A percentile compares a stretch with the other conserved stretches of the same genome.
These are phyloP conservation scores for Termitomyces sp. DNA, from an alignment of 768 basidiomycete genomes.

Conservation along the genomic window DNA sequence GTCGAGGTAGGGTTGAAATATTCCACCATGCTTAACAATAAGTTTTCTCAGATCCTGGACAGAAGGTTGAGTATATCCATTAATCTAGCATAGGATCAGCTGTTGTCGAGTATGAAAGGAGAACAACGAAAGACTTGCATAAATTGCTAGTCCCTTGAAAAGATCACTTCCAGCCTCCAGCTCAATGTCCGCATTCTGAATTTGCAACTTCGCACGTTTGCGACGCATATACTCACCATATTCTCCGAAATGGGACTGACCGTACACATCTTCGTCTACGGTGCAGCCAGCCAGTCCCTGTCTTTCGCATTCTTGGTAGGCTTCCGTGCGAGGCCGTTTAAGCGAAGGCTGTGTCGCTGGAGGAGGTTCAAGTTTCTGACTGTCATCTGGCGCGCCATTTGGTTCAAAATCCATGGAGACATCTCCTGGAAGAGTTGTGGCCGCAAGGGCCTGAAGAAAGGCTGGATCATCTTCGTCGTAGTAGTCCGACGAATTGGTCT, in stretches of 20 bases:
- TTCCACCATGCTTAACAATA: slow-evolving; percentile 78
- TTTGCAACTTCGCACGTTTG: slow-evolving; percentile 86
- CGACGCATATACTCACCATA: slow-evolving; percentile 87
- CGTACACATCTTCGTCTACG: slow-evolving; percentile 53
- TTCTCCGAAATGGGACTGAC: slow-evolving; percentile 72
- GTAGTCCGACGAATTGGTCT: slow-evolving; percentile 45
- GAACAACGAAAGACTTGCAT: slow-evolving; percentile 47
- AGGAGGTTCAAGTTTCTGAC: slow-evolving; percentile 27
- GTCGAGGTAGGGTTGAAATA: slow-evolving; percentile 80
- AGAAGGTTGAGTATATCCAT: slow-evolving; percentile 85
- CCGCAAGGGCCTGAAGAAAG: slow-evolving; percentile 43
- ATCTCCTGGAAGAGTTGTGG: slow-evolving; percentile 45
- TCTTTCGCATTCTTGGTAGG: slow-evolving; percentile 15
- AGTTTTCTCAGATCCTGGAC: slow-evolving; percentile 78
- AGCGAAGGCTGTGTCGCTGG: slow-evolving; percentile 33
- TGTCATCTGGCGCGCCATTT: slow-evolving; percentile 12
- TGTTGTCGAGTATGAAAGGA: not conserved
- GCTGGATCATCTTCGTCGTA: slow-evolving; percentile 50
- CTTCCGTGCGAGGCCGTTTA: slow-evolving; percentile 32
- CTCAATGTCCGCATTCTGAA: slow-evolving; percentile 55
- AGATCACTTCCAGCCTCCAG: slow-evolving; percentile 30
- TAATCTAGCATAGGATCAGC: slow-evolving; percentile 50
- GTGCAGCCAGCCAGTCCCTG: slow-evolving; percentile 10
- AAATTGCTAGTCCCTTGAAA: slow-evolving; percentile 72
- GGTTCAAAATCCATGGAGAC: slow-evolving; percentile 4